Base-by-base conservation (phyloP, 306 rosid genomes). In the Trichosanthes cucumerina region DNA sequence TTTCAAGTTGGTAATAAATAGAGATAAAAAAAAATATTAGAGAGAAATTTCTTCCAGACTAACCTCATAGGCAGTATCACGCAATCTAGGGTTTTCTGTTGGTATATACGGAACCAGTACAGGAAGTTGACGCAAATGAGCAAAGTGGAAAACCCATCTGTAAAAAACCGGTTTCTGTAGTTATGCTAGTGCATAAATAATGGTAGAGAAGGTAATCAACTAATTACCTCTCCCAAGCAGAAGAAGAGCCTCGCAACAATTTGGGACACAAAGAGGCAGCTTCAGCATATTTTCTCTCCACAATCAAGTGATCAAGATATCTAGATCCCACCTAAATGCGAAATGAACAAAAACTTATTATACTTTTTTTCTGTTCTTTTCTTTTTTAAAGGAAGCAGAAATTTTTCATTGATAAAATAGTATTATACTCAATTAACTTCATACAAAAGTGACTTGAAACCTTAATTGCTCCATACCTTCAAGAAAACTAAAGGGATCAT, bases 71-170 rank as follows among this genome's bases (percentile, higher is more conserved):
- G 93, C 97, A 87, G 97, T 95, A 80, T 91, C 97, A 57, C 96
- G 89, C 76, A 95, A 86, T 90, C 89, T 86, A 49, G 91, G 97
- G 90, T 84, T 89, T 62, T 88, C 92, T 11, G 91, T 91, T 65
- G 99, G 99, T 82, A 95, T 91, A 82, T 87, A 91, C 71, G 93
- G 97, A 78, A 91, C 99, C 79, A 95, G 85, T 75, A 95, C 92
- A 34, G 97, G 97, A 83, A 95, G 99, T 84, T 92, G 99, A 65
- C 97, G 97, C 70, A 91, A 91, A 81, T 95, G 99, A 79, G 99
- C 99, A 82, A 95, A 95, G 91, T 95, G 99, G 81, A 95, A 95
- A 80, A 92, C 97, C 99, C 97, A 95, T 85, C 97, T 92, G 93
- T 78, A 50, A 78, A 84, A 83, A 81, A 68, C 46, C 54, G 52